A percentile compares a stretch with the other conserved stretches of the same genome.
Evolutionary conservation across 345 rosid genomes (phyloP).

Genomic region (Anastatica hierochuntica): DNA sequence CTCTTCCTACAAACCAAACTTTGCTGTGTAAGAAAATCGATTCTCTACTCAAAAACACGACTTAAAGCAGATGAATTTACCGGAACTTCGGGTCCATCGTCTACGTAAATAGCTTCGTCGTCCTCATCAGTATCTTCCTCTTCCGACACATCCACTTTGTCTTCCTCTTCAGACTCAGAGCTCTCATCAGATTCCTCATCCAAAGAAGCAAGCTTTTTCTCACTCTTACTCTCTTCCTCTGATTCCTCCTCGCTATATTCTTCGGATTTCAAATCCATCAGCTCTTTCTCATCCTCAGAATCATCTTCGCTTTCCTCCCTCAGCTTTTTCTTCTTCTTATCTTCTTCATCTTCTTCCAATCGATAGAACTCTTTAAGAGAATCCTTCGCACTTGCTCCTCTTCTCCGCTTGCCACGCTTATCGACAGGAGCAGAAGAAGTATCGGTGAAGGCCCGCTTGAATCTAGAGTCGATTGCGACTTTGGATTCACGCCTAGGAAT

Average conservation of each 20-base stretch:
- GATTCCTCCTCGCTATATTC: constrained; percentile 8
- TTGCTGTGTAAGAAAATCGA: neutral
- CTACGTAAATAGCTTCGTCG: constrained; percentile 34
- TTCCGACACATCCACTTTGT: constrained; percentile 19
- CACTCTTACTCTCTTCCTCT: constrained; percentile 10
- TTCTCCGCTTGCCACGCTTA: constrained; percentile 68
- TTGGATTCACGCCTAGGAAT: constrained; percentile 51
- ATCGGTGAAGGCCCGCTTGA: constrained; percentile 45
- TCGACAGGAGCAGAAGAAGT: constrained; percentile 58
- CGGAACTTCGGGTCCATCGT: constrained; percentile 36
- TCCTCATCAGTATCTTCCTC: constrained; percentile 43
- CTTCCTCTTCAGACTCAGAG: constrained; percentile 27
- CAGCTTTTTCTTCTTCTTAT: neutral
- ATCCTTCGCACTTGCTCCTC: constrained; percentile 27
- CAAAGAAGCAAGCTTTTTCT: constrained; percentile 19
- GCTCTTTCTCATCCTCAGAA: constrained; percentile 22
- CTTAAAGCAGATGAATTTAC: constrained; percentile 28
- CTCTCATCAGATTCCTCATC: constrained; percentile 42
- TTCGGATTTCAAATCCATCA: constrained; percentile 7
- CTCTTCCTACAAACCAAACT: constrained; percentile 43
- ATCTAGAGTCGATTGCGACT: constrained; percentile 70
- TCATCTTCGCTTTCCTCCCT: constrained; percentile 8
- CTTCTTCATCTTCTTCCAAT: constrained; percentile 26
- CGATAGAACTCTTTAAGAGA: constrained; percentile 62
- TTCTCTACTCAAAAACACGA: neutral